These are phyloP conservation scores for Taxawa tesnikishii DNA, from an alignment of 2,329 filamentous ascomycete species.

Conservation along the genomic window DNA sequence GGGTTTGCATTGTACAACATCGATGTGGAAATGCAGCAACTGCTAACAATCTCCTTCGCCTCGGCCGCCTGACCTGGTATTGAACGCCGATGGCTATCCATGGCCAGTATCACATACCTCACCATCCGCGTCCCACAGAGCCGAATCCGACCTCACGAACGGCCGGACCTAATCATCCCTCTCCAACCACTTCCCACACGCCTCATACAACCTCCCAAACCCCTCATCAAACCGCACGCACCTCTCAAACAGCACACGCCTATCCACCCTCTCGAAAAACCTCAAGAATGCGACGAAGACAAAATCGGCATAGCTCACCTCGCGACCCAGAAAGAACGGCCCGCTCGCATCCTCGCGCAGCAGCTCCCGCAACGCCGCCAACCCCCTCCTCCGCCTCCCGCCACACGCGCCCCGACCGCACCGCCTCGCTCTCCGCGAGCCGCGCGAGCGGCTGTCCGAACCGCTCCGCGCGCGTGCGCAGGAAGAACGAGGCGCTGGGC, in stretches of 20 bases:
- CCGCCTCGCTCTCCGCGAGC: conserved; percentile 28
- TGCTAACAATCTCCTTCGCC: no score
- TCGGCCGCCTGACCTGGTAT: no score
- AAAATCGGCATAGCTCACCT: conserved; percentile 45
- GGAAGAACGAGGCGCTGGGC: conserved; percentile 42
- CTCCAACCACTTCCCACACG: conserved; percentile 26
- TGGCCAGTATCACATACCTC: no score
- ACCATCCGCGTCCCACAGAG: no score
- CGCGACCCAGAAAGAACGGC: conserved; percentile 48
- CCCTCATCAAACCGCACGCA: conserved; percentile 25
- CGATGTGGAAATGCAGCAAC: no score
- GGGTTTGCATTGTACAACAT: no score
- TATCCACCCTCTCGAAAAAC: conserved; percentile 21
- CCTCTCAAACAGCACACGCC: conserved; percentile 27
- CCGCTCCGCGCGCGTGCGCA: conserved; percentile 33
- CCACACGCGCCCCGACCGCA: conserved; percentile 33
- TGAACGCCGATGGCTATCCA: no score
- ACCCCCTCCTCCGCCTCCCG: conserved; percentile 33
- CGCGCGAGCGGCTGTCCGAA: conserved; percentile 44
- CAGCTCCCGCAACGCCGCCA: conserved; percentile 26
- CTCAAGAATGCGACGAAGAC: conserved; percentile 35
- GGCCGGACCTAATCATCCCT: conserved; percentile 24
- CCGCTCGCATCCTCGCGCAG: conserved; percentile 45
- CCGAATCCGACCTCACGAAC: no score
- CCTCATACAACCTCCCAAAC: conserved; percentile 24